phyloP scores from a whole-genome alignment of 1,139 yeast species.

The Yamadazyma siamensis region DNA sequence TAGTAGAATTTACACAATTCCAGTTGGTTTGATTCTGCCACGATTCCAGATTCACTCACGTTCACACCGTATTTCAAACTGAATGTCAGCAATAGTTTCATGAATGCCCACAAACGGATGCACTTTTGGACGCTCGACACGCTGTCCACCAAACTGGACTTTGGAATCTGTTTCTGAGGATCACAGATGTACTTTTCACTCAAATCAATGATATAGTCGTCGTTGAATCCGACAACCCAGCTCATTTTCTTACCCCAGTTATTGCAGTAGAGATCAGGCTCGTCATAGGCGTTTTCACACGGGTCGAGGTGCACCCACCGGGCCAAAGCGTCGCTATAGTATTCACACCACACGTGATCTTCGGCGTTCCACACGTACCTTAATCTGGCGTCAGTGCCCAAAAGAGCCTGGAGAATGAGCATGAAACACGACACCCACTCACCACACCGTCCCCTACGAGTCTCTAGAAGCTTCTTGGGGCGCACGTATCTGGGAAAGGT shows the following conservation, averaged over 20 bases:
- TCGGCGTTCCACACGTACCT: slow-evolving; percentile 86
- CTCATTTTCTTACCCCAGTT: slow-evolving; percentile 97
- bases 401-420: slow-evolving; percentile 60
- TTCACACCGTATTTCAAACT: too few relatives aligned
- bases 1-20: slow-evolving; percentile 18
- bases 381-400: slow-evolving; percentile 48
- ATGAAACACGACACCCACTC: slow-evolving; percentile 92
- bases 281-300: slow-evolving; percentile 83
- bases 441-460: slow-evolving; percentile 83
- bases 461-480: slow-evolving; percentile 56
- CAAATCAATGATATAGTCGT: slow-evolving; percentile 63
- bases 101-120: slow-evolving; percentile 37
- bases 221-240: slow-evolving; percentile 68
- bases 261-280: slow-evolving; percentile 69
- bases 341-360: slow-evolving; percentile 97
- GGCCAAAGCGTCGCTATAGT: slow-evolving; percentile 55
- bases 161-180: slow-evolving; percentile 47
- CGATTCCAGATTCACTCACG: too few relatives aligned
- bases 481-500: slow-evolving; percentile 78
- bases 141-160: slow-evolving; percentile 34
- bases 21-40: too few relatives aligned
- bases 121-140: slow-evolving; percentile 38
- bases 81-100: slow-evolving; percentile 18
- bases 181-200: slow-evolving; percentile 64
- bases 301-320: slow-evolving; percentile 90